Conservation (phyloP, 148 eudicot genomes). For the Pouteria glomerata region DNA sequence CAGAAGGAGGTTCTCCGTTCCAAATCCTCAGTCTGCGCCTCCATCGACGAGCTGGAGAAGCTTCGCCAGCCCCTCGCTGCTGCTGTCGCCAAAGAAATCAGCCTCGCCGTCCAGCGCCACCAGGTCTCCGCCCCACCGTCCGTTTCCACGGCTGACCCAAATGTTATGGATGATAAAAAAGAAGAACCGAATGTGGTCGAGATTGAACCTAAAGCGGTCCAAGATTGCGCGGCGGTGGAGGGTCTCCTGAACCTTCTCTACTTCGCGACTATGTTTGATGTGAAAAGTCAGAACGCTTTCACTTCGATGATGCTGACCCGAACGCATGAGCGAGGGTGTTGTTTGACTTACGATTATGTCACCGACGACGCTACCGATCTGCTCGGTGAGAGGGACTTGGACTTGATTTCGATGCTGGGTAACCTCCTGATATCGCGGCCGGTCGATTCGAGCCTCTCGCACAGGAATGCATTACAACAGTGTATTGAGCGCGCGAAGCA, state of each 20-base stretch:
- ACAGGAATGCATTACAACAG: slow-evolving; percentile 47
- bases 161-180: background rate
- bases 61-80: slow-evolving; percentile 50
- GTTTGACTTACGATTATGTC: slow-evolving; percentile 72
- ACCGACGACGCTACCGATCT: slow-evolving; percentile 57
- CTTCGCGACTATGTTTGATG: slow-evolving; percentile 62
- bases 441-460: slow-evolving; percentile 48
- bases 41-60: slow-evolving; percentile 83
- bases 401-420: slow-evolving; percentile 55
- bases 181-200: background rate
- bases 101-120: slow-evolving; percentile 21
- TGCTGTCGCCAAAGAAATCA: slow-evolving; percentile 56
- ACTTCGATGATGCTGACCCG: slow-evolving; percentile 44
- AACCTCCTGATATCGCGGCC: slow-evolving; percentile 49
- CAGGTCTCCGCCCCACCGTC: background rate
- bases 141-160: background rate
- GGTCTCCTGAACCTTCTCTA: slow-evolving; percentile 60
- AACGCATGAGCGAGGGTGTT: slow-evolving; percentile 65
- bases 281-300: slow-evolving; percentile 45
- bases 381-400: slow-evolving; percentile 59
- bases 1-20: slow-evolving; percentile 63
- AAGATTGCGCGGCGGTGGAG: slow-evolving; percentile 17
- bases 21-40: slow-evolving; percentile 44
- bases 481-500: slow-evolving; percentile 26
- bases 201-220: background rate